phyloP scores from a whole-genome alignment of 1,284 basidiomycete genomes.

The Ganoderma sinense region DNA sequence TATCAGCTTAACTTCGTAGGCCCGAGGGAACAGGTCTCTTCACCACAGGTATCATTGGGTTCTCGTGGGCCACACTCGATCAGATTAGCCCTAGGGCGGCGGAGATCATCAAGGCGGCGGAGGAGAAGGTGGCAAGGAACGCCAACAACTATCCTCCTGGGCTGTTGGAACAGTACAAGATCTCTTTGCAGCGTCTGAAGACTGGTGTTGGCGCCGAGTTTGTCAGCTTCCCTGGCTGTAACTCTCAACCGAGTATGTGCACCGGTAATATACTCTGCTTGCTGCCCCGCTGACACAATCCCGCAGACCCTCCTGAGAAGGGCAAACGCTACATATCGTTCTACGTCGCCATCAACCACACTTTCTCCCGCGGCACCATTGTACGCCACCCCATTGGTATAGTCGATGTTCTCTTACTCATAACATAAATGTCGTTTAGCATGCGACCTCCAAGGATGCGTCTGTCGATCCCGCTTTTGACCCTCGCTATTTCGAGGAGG shows the following conservation, averaged over 20 bases:
- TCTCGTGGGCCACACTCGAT: conserved; percentile 37
- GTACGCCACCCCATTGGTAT: neutral
- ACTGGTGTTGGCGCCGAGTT: conserved; percentile 40
- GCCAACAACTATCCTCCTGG: conserved; percentile 37
- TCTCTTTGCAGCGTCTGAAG: conserved; percentile 43
- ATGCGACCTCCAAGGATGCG: conserved; percentile 49
- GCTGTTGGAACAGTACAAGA: conserved; percentile 44
- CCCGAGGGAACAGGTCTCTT: conserved; percentile 37
- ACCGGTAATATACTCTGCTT: neutral
- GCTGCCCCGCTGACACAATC: neutral
- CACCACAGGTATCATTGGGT: conserved; percentile 38
- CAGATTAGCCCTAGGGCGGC: conserved; percentile 32
- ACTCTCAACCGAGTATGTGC: conserved; percentile 36
- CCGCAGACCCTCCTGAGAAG: conserved; percentile 37
- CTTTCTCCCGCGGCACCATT: conserved; percentile 50
- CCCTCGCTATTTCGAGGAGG: conserved; percentile 56
- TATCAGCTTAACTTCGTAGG: conserved; percentile 20
- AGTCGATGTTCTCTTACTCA: neutral
- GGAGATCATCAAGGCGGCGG: conserved; percentile 37
- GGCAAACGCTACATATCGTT: conserved; percentile 46
- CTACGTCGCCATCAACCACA: conserved; percentile 41
- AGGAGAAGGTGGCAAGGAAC: conserved; percentile 36
- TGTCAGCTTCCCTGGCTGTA: conserved; percentile 36
- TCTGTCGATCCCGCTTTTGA: conserved; percentile 51
- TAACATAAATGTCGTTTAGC: conserved; percentile 21